Conservation (phyloP, 2,329 filamentous ascomycete genomes). For the Aspergillus jensenii region DNA sequence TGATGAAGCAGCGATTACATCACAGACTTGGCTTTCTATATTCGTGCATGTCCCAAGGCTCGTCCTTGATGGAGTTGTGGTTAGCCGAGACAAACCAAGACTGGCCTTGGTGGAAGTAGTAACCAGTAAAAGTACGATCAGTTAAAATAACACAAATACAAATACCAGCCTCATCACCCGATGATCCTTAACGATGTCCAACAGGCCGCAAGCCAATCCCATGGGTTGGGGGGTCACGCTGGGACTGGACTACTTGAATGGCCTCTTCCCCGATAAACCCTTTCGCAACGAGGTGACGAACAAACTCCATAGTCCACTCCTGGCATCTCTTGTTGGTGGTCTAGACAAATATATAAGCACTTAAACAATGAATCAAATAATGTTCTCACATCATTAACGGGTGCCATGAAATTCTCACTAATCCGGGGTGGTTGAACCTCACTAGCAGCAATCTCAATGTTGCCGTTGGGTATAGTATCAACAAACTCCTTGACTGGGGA, state of each 20-base stretch:
- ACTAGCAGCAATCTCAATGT: constrained; percentile 28
- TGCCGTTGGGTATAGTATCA: constrained; percentile 22
- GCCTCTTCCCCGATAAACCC: constrained; percentile 21
- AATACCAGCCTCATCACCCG: too few species aligned
- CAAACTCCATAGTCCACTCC: constrained; percentile 36
- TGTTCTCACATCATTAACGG: constrained; percentile 32
- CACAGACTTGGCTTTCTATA: too few species aligned
- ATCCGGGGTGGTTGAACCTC: constrained; percentile 29
- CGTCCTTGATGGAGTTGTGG: too few species aligned
- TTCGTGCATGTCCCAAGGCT: too few species aligned
- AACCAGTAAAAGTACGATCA: too few species aligned
- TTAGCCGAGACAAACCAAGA: too few species aligned
- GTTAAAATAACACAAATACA: too few species aligned
- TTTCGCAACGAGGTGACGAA: constrained; percentile 25
- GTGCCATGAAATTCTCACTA: constrained; percentile 35
- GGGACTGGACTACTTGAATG: constrained; percentile 27
- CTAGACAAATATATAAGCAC: constrained; percentile 11
- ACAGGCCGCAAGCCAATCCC: constrained; percentile 25
- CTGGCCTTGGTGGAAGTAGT: too few species aligned
- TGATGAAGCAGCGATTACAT: too few species aligned
- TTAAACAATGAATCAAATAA: neutral
- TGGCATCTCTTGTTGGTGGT: constrained; percentile 34
- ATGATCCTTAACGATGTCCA: neutral
- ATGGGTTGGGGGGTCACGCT: constrained; percentile 30
- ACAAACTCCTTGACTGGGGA: neutral